Base-by-base conservation (phyloP, 1,139 yeast genomes). In the Suhomyces terraborum region DNA sequence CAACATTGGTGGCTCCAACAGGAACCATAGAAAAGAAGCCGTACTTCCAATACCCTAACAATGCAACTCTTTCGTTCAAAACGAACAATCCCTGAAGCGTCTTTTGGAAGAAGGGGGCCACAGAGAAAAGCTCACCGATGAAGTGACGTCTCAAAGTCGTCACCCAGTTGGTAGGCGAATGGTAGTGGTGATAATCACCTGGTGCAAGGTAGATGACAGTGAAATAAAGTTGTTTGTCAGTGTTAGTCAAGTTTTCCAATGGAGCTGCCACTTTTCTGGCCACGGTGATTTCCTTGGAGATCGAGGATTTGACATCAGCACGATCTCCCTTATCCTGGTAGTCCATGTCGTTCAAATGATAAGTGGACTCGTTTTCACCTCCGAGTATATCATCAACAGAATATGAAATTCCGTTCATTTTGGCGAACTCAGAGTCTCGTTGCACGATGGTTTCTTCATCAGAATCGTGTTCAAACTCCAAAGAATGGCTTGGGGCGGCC, bases 1-100 rank as follows among this genome's bases (percentile, higher is more conserved):
- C 99, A 28, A 94, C 99, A 62, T 94, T 94, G 6, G 98, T 94
- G 21, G 99, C 99, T 19, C 99, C 99, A 8, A 94, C 98, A 0
- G 98, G 98, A 2, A 96, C 91, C 99, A 94, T 94, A 48, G 95
- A 85, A 68, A 93, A 93, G 59, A 94, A 94, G 0, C 99, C 99
- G 62, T 93, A 79, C 59, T 87, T 87, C 98, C 98, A 94, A 56
- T 88, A 83, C 2, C 99, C 99, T 46, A 94, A 75, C 37, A 94
- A 70, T 0, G 98, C 95, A 7, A 94, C 98, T 54, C 99, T 78
- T 66, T 94, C 99, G 61, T 94, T 94, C 53, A 94, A 71, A 6
- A 91, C 89, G 60, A 94, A 93, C 49, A 94, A 75, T 28, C 95
- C 94, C 46, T 85, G 84, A 42, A 94, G 75, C 12, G 95, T 82